These are phyloP conservation scores for Straminergon stramineum DNA, from an alignment of 225 moss, liverwort and hornwort species.

Conservation along the genomic window DNA sequence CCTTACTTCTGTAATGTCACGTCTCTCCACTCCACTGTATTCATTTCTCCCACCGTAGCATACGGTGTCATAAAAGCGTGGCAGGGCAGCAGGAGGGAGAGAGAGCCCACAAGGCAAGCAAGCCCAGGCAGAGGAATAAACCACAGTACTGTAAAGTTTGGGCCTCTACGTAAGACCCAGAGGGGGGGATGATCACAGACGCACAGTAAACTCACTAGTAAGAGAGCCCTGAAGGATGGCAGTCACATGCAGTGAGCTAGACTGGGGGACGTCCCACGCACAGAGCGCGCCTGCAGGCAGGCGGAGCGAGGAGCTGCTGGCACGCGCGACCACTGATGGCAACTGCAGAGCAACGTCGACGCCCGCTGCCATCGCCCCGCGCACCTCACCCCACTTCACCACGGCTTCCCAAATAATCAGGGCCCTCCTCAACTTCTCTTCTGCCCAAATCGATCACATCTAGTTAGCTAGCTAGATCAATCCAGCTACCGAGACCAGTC, in stretches of 20 bases:
- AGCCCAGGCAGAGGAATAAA: neutral
- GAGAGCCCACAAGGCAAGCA: neutral
- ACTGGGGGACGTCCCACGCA: neutral
- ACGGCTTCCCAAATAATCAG: neutral
- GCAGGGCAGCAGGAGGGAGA: neutral
- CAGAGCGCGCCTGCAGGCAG: neutral
- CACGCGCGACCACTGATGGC: slow-evolving; percentile 29
- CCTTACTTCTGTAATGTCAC: neutral
- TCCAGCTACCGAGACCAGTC: neutral
- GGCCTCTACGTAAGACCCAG: neutral
- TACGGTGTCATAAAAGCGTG: neutral
- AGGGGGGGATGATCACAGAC: neutral
- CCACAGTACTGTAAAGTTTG: neutral
- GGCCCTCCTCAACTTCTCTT: neutral
- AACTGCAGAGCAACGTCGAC: slow-evolving; percentile 1
- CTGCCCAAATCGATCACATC: neutral
- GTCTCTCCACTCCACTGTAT: neutral
- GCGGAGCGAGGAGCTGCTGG: neutral
- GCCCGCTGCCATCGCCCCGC: neutral
- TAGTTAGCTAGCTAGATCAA: neutral
- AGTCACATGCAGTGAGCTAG: neutral
- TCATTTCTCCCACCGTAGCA: neutral
- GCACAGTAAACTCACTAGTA: neutral
- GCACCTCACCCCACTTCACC: neutral
- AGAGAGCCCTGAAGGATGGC: neutral